Percentiles rank a stretch among this genome's conserved stretches.
Conservation (phyloP, 495 filamentous ascomycete genomes). For the Aspergillus wentii region DNA sequence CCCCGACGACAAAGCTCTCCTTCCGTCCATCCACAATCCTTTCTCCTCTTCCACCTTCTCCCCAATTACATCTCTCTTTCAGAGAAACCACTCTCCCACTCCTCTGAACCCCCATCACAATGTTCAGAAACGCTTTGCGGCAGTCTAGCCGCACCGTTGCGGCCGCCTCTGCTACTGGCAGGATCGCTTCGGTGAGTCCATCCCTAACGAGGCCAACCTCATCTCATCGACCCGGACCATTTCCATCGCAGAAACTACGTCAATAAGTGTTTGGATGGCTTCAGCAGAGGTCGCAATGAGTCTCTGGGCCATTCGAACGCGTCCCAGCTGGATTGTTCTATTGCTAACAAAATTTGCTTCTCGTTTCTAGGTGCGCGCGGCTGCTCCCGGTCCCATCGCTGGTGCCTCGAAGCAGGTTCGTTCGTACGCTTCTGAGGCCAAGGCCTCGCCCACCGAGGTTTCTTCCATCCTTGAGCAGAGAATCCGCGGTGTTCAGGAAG, state of each 20-base stretch:
- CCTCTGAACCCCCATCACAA: constrained; percentile 56
- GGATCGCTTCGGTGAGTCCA: constrained; percentile 86
- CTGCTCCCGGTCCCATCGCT: constrained; percentile 70
- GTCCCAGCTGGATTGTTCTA: constrained; percentile 22
- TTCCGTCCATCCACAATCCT: constrained; percentile 47
- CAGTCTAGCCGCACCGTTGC: constrained; percentile 91
- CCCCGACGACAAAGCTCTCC: constrained; percentile 54
- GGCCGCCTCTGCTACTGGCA: constrained; percentile 84
- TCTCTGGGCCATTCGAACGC: constrained; percentile 20
- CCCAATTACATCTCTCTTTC: constrained; percentile 48
- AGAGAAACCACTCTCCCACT: constrained; percentile 42
- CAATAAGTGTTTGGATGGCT: constrained; percentile 30
- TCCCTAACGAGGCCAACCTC: constrained; percentile 19
- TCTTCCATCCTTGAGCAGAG: constrained; percentile 98
- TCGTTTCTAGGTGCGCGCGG: constrained; percentile 69
- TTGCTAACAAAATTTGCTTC: constrained; percentile 45
- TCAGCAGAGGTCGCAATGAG: constrained; percentile 19
- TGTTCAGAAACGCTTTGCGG: constrained; percentile 98
- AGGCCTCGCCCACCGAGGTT: constrained; percentile 94
- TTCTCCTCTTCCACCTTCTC: constrained; percentile 38
- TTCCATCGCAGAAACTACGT: constrained; percentile 38
- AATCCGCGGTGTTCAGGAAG: constrained; percentile 96
- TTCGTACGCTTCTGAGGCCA: constrained; percentile 88
- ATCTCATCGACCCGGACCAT: constrained; percentile 21
- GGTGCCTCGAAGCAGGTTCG: constrained; percentile 72